phyloP scores from a whole-genome alignment of 345 rosid genomes.

The Lumnitzera racemosa region DNA sequence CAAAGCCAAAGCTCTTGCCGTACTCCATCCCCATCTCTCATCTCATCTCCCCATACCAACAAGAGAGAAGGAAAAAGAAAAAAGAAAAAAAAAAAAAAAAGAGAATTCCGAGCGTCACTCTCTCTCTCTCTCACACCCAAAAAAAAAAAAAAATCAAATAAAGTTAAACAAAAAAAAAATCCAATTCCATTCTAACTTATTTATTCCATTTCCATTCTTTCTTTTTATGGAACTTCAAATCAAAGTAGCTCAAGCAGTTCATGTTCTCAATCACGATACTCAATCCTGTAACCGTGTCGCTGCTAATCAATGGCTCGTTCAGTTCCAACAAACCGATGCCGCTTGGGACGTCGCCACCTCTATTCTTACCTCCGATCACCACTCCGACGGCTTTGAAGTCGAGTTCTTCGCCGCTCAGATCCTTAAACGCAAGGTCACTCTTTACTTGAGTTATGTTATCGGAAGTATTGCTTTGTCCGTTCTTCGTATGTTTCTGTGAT shows the following conservation, averaged over 20 bases:
- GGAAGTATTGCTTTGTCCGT: background rate
- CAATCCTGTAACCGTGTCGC: slow-evolving; percentile 91
- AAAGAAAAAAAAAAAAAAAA: no score
- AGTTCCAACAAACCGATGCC: slow-evolving; percentile 78
- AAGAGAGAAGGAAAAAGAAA: background rate
- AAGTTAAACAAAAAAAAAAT: no score
- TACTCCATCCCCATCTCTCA: background rate
- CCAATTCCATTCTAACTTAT: background rate
- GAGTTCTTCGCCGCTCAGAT: slow-evolving; percentile 95
- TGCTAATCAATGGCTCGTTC: slow-evolving; percentile 96
- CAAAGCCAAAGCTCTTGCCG: background rate
- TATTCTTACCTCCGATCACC: slow-evolving; percentile 66
- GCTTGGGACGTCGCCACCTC: slow-evolving; percentile 94
- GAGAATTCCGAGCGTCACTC: slow-evolving; percentile 16
- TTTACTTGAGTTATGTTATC: background rate
- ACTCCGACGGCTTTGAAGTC: slow-evolving; percentile 55
- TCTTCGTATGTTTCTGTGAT: background rate
- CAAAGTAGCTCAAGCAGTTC: slow-evolving; percentile 89
- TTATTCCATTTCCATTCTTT: background rate
- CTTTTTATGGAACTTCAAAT: slow-evolving; percentile 62
- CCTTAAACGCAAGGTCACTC: slow-evolving; percentile 80
- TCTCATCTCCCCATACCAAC: background rate
- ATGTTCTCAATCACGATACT: slow-evolving; percentile 78
- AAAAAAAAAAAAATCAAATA: no score
- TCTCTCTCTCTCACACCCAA: slow-evolving; percentile 1